Conservation (phyloP, 2,329 filamentous ascomycete species). For the Colletotrichum higginsianum region DNA sequence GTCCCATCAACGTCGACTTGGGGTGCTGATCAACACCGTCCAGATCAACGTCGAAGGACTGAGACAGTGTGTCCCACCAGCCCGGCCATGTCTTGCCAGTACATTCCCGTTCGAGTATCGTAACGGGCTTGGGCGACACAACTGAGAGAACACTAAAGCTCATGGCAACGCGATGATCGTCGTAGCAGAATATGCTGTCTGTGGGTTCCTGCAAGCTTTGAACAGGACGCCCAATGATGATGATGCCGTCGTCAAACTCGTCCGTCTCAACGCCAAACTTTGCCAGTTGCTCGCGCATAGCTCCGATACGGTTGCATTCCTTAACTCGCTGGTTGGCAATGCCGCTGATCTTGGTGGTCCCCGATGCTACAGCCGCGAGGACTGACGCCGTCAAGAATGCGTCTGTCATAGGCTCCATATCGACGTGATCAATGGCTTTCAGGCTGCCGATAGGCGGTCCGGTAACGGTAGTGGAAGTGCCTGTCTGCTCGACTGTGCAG, state of each 20-base stretch:
- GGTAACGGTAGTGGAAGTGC: conserved; percentile 90
- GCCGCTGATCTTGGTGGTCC: conserved; percentile 88
- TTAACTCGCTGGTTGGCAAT: conserved; percentile 99
- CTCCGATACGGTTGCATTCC: conserved; percentile 95
- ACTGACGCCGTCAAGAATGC: conserved; percentile 97
- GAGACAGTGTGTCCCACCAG: conserved; percentile 93
- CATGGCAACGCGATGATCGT: conserved; percentile 98
- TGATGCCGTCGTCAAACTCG: conserved; percentile 95
- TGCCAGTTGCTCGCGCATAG: conserved; percentile 94
- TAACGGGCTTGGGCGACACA: conserved; percentile 77
- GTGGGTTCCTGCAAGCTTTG: conserved; percentile 67
- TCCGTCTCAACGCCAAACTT: conserved; percentile 92
- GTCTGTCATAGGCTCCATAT: conserved; percentile 99
- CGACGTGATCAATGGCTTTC: conserved; percentile 83
- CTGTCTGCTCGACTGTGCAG: conserved; percentile 88
- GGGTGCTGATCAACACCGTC: conserved; percentile 76
- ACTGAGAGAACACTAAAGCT: conserved; percentile 93
- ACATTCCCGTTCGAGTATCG: conserved; percentile 92
- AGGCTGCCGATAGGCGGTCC: conserved; percentile 84
- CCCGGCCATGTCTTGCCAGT: conserved; percentile 98
- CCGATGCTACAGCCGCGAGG: conserved; percentile 88
- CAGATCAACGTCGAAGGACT: conserved; percentile 83
- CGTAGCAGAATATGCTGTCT: conserved; percentile 90
- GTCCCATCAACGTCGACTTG: conserved; percentile 37
- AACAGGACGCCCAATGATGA: conserved; percentile 71